Percentiles rank a stretch among this genome's conserved stretches.
Conservation (phyloP, 78 protist genomes). For the Dictyostelium firmibasis region DNA sequence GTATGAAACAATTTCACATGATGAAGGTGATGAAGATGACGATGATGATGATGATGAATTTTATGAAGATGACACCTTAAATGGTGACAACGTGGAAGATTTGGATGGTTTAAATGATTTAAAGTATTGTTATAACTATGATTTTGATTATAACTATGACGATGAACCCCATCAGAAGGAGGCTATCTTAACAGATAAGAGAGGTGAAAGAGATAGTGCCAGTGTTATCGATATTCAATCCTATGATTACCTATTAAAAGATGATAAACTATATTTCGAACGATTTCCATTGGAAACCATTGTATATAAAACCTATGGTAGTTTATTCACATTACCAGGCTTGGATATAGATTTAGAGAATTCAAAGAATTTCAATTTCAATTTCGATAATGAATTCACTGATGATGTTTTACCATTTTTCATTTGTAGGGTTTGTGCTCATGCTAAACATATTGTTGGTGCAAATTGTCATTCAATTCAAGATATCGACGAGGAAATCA, state of each 20-base stretch:
- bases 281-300: background rate
- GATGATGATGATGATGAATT: background rate
- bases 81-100: background rate
- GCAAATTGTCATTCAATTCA: background rate
- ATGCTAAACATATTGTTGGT: background rate
- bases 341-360: background rate
- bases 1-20: background rate
- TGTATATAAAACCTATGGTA: background rate
- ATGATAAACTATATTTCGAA: background rate
- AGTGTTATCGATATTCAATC: background rate
- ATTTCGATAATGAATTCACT: background rate
- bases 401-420: constrained; percentile 1
- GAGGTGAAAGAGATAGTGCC: background rate
- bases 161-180: background rate
- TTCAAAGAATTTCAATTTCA: background rate
- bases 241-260: background rate
- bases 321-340: background rate
- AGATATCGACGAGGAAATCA: background rate
- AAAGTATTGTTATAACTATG: background rate
- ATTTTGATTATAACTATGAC: background rate
- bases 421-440: background rate
- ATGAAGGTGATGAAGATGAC: background rate
- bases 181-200: background rate
- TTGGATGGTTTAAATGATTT: background rate
- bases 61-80: background rate